These are phyloP conservation scores for Davidsoniella eucalypti DNA, from an alignment of 2,329 filamentous ascomycete species.

Conservation along the genomic window DNA sequence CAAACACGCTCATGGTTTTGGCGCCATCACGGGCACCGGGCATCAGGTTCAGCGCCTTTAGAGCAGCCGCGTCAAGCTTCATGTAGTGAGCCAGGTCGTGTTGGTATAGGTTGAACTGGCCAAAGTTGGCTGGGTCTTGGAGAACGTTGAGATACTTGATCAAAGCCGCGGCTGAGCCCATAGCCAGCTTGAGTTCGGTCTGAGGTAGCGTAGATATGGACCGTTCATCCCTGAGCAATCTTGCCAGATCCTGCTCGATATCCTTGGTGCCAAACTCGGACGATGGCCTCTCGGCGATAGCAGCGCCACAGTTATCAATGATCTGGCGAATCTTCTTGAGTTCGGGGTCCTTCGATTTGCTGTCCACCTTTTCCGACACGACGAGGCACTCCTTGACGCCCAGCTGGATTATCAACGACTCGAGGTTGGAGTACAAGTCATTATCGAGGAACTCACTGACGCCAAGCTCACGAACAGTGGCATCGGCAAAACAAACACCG, in stretches of 20 bases:
- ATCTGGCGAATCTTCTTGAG: slow-evolving; percentile 75
- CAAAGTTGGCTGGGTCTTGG: slow-evolving; percentile 86
- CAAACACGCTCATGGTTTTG: slow-evolving; percentile 96
- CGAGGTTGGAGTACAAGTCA: slow-evolving; percentile 94
- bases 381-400: slow-evolving; percentile 88
- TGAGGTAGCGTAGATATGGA: slow-evolving; percentile 64
- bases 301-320: slow-evolving; percentile 81
- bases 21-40: slow-evolving; percentile 83
- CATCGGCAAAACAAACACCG: slow-evolving; percentile 94
- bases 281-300: slow-evolving; percentile 62
- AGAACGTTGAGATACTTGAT: slow-evolving; percentile 90
- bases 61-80: slow-evolving; percentile 88
- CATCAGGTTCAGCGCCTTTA: slow-evolving; percentile 94
- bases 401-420: slow-evolving; percentile 87
- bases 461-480: slow-evolving; percentile 84
- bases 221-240: slow-evolving; percentile 74
- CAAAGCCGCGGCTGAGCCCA: slow-evolving; percentile 83
- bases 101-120: slow-evolving; percentile 92
- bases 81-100: slow-evolving; percentile 95
- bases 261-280: slow-evolving; percentile 76
- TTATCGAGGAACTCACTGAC: slow-evolving; percentile 99
- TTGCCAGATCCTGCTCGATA: slow-evolving; percentile 85
- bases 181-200: slow-evolving; percentile 84
- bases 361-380: slow-evolving; percentile 72
- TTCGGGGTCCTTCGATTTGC: slow-evolving; percentile 51